Conservation (phyloP, 495 filamentous ascomycete species). For the Daldinia grandis region DNA sequence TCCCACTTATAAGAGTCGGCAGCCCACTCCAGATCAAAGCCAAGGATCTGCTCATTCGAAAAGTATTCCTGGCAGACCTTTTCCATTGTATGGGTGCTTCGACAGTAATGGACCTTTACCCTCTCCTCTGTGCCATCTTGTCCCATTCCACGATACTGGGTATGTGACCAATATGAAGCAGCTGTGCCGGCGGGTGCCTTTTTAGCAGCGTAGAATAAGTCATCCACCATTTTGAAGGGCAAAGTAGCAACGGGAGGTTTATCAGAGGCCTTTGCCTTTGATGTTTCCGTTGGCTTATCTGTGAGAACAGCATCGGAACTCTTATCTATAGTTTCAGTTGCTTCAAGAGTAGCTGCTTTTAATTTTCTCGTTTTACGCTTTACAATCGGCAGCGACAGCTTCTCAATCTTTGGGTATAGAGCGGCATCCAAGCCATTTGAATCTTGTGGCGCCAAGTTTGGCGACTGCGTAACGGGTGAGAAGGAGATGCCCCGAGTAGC, state of each 20-base stretch:
- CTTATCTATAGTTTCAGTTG: conserved; percentile 19
- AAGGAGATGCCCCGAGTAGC: conserved; percentile 53
- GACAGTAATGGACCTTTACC: conserved; percentile 80
- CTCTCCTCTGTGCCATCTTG: conserved; percentile 46
- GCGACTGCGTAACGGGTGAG: conserved; percentile 30
- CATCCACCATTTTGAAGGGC: conserved; percentile 56
- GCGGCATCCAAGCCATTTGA: conserved; percentile 2
- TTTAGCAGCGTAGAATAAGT: conserved; percentile 55
- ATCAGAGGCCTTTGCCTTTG: conserved; percentile 2
- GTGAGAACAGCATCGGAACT: not conserved
- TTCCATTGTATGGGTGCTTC: conserved; percentile 69
- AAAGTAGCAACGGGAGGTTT: conserved; percentile 49
- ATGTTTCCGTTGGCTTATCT: conserved; percentile 3
- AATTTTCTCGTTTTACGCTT: conserved; percentile 1
- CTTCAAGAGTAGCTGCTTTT: not conserved
- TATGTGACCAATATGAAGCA: conserved; percentile 72
- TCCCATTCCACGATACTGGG: conserved; percentile 62
- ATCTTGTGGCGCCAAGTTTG: conserved; percentile 21
- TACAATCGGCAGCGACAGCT: not conserved
- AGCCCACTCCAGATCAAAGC: conserved; percentile 90
- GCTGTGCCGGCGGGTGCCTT: conserved; percentile 49
- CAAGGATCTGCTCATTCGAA: conserved; percentile 71
- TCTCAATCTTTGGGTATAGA: conserved; percentile 14
- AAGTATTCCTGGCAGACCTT: conserved; percentile 71
- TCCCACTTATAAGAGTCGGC: conserved; percentile 54